These are phyloP conservation scores for Aspergillus sp. DNA, from an alignment of 2,329 filamentous ascomycete genomes.

Conservation along the genomic window DNA sequence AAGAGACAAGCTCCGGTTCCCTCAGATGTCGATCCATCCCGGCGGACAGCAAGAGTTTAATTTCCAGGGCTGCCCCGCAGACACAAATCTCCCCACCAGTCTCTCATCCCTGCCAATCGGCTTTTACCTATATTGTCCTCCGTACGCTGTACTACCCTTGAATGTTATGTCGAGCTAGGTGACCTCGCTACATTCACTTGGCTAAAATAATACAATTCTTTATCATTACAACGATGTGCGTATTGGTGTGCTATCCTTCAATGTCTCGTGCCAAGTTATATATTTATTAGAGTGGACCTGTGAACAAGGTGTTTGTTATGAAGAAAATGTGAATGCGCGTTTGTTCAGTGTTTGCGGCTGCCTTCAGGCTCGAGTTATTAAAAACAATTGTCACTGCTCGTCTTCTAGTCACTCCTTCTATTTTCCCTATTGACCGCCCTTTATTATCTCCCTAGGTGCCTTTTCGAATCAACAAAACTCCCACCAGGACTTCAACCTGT, in stretches of 20 bases:
- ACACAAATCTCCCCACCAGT: background rate
- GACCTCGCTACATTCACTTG: no score
- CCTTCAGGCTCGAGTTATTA: background rate
- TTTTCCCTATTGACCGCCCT: background rate
- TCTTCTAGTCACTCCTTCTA: background rate
- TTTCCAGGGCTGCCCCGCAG: slow-evolving; percentile 17
- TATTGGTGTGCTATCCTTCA: no score
- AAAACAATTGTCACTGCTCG: background rate
- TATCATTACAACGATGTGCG: no score
- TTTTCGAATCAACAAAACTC: background rate
- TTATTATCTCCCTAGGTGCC: no score
- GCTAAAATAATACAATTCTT: no score
- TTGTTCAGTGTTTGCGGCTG: background rate
- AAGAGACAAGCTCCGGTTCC: slow-evolving; percentile 22
- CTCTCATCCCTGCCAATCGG: background rate
- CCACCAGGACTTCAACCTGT: background rate
- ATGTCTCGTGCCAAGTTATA: background rate
- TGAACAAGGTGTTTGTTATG: background rate
- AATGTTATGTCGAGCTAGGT: no score
- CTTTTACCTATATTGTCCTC: no score
- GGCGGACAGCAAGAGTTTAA: slow-evolving; percentile 15
- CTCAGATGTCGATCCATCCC: slow-evolving; percentile 13
- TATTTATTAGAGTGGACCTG: background rate
- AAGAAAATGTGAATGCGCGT: background rate
- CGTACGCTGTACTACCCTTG: no score